These are phyloP conservation scores for Trichaptum fuscoviolaceum DNA, from an alignment of 768 basidiomycete species.

Conservation along the genomic window DNA sequence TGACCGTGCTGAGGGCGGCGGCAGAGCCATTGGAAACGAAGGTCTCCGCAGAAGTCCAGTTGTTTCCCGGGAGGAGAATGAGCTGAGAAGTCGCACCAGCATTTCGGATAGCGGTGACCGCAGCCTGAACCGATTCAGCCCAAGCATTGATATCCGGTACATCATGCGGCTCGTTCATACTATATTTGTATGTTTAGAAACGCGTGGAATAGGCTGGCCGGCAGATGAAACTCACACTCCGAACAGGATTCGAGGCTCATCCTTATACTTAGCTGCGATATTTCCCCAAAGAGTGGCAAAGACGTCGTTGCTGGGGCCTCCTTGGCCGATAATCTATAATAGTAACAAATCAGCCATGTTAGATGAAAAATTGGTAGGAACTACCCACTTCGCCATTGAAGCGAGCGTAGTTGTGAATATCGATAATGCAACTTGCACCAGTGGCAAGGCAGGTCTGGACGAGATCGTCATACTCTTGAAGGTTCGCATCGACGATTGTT, in stretches of 20 bases:
- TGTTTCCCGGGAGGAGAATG: constrained; percentile 55
- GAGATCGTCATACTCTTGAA: constrained; percentile 45
- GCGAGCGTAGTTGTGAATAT: constrained; percentile 58
- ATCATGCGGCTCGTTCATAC: constrained; percentile 65
- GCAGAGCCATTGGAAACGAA: constrained; percentile 49
- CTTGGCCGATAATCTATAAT: constrained; percentile 52
- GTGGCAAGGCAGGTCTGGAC: constrained; percentile 46
- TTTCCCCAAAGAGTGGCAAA: constrained; percentile 50
- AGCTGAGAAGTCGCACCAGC: constrained; percentile 50
- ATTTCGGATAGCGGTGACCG: constrained; percentile 55
- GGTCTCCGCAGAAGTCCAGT: constrained; percentile 48
- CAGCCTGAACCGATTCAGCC: constrained; percentile 51
- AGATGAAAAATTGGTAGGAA: neutral
- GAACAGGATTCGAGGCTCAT: constrained; percentile 38
- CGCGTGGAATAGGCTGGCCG: constrained; percentile 14
- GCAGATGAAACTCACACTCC: constrained; percentile 34
- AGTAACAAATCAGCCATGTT: neutral
- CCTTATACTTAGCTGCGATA: constrained; percentile 45
- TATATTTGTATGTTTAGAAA: constrained; percentile 12
- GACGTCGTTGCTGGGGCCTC: constrained; percentile 49
- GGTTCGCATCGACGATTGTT: constrained; percentile 36
- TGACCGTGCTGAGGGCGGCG: constrained; percentile 39
- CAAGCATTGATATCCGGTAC: constrained; percentile 41
- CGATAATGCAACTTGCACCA: constrained; percentile 50
- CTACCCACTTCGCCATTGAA: constrained; percentile 39